Conservation (phyloP, 306 rosid species). For the Quercus rubra region DNA sequence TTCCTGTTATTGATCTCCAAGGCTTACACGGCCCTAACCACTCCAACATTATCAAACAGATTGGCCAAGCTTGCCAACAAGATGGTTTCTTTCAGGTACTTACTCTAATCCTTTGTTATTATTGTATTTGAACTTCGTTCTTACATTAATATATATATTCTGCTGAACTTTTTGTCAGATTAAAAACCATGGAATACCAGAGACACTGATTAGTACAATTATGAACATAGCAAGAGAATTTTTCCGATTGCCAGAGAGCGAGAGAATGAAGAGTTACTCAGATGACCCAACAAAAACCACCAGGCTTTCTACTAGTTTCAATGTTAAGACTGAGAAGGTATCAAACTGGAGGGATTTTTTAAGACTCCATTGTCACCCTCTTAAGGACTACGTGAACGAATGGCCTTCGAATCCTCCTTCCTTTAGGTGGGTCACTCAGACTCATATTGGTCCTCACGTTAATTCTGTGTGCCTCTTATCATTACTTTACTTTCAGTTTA, state of each 20-base stretch:
- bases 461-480: too few relatives aligned
- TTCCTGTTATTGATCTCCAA: constrained; percentile 42
- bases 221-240: constrained; percentile 30
- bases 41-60: constrained; percentile 29
- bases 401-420: constrained; percentile 53
- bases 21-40: constrained; percentile 36
- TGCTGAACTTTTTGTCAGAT: constrained; percentile 19
- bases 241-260: constrained; percentile 41
- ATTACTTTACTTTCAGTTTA: too few relatives aligned
- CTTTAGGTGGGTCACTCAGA: constrained; percentile 25
- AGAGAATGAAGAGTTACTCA: constrained; percentile 31
- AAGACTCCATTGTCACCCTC: constrained; percentile 47
- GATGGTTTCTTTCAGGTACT: constrained; percentile 49
- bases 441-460: background rate
- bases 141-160: background rate
- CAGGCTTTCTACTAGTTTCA: constrained; percentile 52
- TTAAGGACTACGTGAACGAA: constrained; percentile 32
- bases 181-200: constrained; percentile 43
- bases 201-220: constrained; percentile 5
- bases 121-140: background rate
- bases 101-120: too few relatives aligned
- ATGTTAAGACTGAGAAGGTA: constrained; percentile 40
- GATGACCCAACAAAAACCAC: constrained; percentile 35
- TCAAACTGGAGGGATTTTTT: constrained; percentile 57
- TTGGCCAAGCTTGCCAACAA: constrained; percentile 33